Percentiles rank a stretch among this genome's conserved stretches.
Evolutionary conservation across 257 asterid genomes (phyloP).

Genomic region (Misopates orontium): DNA sequence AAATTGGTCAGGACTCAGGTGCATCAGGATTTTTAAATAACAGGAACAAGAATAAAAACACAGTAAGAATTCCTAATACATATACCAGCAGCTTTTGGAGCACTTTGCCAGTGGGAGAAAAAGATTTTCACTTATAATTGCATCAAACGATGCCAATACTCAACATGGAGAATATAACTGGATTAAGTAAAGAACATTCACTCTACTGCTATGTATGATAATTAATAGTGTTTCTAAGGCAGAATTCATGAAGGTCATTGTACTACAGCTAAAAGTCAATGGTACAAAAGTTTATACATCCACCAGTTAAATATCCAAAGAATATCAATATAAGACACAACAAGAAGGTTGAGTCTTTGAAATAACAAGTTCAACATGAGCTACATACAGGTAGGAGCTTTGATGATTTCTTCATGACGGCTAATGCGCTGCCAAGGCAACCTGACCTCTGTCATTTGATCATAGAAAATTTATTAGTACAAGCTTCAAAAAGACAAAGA

Average conservation of each 20-base stretch:
- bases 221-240: not conserved
- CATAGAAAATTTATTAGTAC: constrained; percentile 22
- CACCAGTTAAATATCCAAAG: constrained; percentile 14
- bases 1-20: not conserved
- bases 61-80: not conserved
- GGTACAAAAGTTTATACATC: constrained; percentile 8
- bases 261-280: not conserved
- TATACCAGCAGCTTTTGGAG: not conserved
- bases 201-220: not conserved
- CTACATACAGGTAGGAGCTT: constrained; percentile 90
- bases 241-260: constrained; percentile 16
- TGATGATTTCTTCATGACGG: constrained; percentile 95
- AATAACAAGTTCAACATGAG: constrained; percentile 16
- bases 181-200: constrained; percentile 1
- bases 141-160: not conserved
- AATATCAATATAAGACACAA: constrained; percentile 4
- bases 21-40: not conserved
- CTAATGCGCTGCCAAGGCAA: constrained; percentile 94
- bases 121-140: constrained; percentile 1
- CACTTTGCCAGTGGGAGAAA: not conserved
- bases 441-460: constrained; percentile 74
- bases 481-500: constrained; percentile 6
- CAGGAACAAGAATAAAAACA: not conserved
- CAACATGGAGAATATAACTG: constrained; percentile 7
- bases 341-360: constrained; percentile 2